Evolutionary conservation across 208 protist species (phyloP).

Genomic region (Tritrichomonas foetus): DNA sequence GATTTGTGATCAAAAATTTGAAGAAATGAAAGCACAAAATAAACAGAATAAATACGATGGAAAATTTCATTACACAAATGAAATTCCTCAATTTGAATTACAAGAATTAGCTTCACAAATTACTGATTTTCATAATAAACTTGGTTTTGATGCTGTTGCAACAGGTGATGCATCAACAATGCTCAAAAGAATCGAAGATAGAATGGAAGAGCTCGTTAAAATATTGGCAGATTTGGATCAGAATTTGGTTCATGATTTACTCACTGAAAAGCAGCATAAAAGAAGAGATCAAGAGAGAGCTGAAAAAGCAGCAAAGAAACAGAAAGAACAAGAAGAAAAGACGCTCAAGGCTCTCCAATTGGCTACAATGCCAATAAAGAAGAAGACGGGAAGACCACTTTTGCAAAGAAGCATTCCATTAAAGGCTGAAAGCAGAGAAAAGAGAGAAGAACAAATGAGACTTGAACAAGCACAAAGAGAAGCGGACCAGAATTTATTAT

Average conservation of each 20-base stretch:
- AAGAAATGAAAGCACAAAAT: not conserved
- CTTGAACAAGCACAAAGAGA: not conserved
- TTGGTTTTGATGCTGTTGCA: not conserved
- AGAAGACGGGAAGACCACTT: constrained; percentile 14
- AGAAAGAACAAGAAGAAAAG: not conserved
- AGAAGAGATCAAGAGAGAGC: not conserved
- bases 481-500: not conserved
- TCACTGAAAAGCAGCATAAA: not conserved
- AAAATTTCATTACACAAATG: not conserved
- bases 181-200: constrained; percentile 7
- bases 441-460: not conserved
- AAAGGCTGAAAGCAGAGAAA: not conserved
- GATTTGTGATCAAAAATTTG: not conserved
- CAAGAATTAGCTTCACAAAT: not conserved
- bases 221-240: not conserved
- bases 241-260: not conserved
- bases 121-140: not conserved
- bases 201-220: not conserved
- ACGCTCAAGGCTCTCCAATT: not conserved
- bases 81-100: not conserved
- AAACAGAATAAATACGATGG: not conserved
- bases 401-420: not conserved
- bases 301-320: not conserved
- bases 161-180: not conserved
- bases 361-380: not conserved